phyloP scores from a whole-genome alignment of 257 asterid genomes.

The Eustoma russellianum region DNA sequence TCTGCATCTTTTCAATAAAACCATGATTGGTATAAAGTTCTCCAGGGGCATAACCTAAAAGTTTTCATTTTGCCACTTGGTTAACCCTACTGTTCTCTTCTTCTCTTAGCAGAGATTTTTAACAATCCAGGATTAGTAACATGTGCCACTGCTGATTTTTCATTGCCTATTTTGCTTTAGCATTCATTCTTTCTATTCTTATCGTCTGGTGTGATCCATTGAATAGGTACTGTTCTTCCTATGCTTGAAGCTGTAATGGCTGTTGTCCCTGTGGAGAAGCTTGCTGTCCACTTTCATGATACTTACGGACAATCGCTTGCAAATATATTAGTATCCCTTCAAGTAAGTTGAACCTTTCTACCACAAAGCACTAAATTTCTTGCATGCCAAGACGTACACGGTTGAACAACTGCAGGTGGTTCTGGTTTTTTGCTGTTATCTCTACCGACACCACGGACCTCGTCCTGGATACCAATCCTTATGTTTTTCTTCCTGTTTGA shows the following conservation, averaged over 20 bases:
- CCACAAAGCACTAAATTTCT: no score
- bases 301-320: slow-evolving; percentile 89
- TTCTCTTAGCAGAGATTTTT: no score
- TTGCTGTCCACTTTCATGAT: slow-evolving; percentile 93
- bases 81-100: neutral
- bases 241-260: slow-evolving; percentile 92
- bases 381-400: no score
- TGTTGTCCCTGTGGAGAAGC: slow-evolving; percentile 75
- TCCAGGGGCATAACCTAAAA: no score
- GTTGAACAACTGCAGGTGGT: no score
- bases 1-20: no score
- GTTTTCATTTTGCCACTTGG: no score
- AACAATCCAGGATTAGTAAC: neutral
- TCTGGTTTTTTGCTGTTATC: no score
- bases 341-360: slow-evolving; percentile 39
- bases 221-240: slow-evolving; percentile 64
- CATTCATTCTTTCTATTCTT: neutral
- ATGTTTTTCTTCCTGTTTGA: no score
- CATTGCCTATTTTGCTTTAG: neutral
- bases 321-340: slow-evolving; percentile 79
- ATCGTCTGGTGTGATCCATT: slow-evolving; percentile 3
- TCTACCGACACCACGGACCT: no score
- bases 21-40: no score
- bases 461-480: no score
- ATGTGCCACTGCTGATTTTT: neutral